Base-by-base conservation (phyloP, 2,329 filamentous ascomycete species). In the Arthrobotrys megalospora region DNA sequence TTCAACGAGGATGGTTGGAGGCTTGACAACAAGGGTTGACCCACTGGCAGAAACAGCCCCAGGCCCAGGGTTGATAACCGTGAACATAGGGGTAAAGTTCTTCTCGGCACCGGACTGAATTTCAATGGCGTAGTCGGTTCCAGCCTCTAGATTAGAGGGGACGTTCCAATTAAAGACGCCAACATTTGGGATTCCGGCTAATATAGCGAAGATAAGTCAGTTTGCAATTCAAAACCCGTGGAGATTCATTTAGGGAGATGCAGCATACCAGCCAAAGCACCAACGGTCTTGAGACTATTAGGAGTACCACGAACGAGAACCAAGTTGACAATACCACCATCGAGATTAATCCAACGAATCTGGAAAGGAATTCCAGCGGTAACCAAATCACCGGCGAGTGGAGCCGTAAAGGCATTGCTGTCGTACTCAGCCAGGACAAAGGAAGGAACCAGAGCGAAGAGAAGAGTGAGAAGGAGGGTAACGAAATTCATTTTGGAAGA, bases 31-130 rank as follows among this genome's bases (percentile, higher is more conserved):
- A 24, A 36, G 34, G 16, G 6, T 60, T 16, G 28, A 24, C 19
- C 19, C 43, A 11, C 28, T 19, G n/a, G 24, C 12, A 8, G 48
- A 21, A 41, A 48, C 32, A 11, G 21, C 28, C 1, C n/a, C 38
- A 7, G 41, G 53, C 32, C 14, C 43, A 6, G 67, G 67, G 38
- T 41, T 55, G 21, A 80, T 55, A 12, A 82, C 71, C 11, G 50
- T 48, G 77, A 82, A 82, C 6, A 69, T 53, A 12, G 81, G 81
- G 12, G 81, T 81, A 63, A 80, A 82, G 69, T 81, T 82, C 41
- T 69, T 65, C 16, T 76, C 68, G 11, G 47, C 52, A 28, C 75
- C 78, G 43, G 69, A 79, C 14, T 80, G 68, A 43, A 82, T 81
- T 63, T 81, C 77, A 38, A 82, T 78, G 12, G 80, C 60, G 43